These are phyloP conservation scores for Neoscytalidium dimidiatum DNA, from an alignment of 2,329 filamentous ascomycete species.

Conservation along the genomic window DNA sequence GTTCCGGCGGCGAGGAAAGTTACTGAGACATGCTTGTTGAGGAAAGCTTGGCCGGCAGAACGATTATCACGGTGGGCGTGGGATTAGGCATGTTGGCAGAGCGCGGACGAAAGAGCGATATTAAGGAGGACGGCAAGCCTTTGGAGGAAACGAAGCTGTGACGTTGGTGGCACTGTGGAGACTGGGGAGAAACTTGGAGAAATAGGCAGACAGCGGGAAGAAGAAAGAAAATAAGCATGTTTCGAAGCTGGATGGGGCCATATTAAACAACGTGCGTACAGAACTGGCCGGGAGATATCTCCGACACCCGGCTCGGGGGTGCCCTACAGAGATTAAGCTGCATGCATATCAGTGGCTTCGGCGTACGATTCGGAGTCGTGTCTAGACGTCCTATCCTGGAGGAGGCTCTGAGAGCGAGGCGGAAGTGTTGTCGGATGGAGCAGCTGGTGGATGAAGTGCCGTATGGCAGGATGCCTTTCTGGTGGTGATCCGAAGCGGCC, in stretches of 20 bases:
- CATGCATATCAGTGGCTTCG: background rate
- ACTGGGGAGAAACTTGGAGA: background rate
- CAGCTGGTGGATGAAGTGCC: background rate
- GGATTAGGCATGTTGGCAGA: background rate
- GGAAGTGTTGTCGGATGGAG: background rate
- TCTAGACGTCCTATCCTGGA: background rate
- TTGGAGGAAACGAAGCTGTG: background rate
- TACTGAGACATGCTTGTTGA: conserved; percentile 1
- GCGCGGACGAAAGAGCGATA: background rate
- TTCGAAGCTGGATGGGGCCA: background rate
- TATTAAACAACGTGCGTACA: background rate
- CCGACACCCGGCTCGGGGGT: too few relatives aligned
- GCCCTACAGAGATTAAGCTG: background rate
- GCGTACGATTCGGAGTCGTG: background rate
- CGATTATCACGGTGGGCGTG: background rate
- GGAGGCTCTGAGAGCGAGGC: background rate
- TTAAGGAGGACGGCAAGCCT: background rate
- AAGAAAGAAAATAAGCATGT: background rate
- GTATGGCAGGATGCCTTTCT: background rate
- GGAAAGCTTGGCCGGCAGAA: background rate
- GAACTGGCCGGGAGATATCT: background rate
- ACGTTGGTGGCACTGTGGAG: background rate
- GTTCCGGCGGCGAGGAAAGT: background rate
- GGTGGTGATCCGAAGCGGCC: background rate
- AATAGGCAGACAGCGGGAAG: background rate